phyloP scores from a whole-genome alignment of 306 rosid genomes.

The Corylus americana region DNA sequence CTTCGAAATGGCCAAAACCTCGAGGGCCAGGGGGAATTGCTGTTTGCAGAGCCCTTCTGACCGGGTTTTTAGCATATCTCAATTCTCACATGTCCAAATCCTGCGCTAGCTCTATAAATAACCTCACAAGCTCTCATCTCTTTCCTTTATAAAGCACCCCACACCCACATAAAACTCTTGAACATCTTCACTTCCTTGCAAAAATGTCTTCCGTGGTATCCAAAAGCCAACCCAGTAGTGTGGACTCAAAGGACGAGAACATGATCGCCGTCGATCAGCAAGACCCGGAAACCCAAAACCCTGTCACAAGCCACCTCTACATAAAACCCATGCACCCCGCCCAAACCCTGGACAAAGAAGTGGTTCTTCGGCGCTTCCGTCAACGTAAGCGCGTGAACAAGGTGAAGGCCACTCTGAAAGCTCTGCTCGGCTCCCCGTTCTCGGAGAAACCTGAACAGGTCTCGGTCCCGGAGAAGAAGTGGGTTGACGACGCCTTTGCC shows the following conservation, averaged over 20 bases:
- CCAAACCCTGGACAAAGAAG: conserved; percentile 36
- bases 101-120: neutral
- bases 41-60: neutral
- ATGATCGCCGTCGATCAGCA: neutral
- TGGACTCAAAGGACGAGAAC: neutral
- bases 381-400: conserved; percentile 43
- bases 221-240: neutral
- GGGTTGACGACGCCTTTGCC: conserved; percentile 52
- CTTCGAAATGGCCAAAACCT: neutral
- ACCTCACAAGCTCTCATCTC: neutral
- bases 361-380: conserved; percentile 40
- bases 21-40: neutral
- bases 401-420: conserved; percentile 22
- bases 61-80: no score
- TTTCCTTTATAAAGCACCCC: neutral
- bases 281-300: neutral
- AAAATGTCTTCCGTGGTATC: conserved; percentile 8
- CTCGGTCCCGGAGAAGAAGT: conserved; percentile 25
- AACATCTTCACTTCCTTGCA: neutral
- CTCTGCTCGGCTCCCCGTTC: conserved; percentile 29
- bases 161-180: neutral
- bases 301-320: conserved; percentile 31
- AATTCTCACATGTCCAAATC: neutral
- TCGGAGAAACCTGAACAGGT: neutral
- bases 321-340: conserved; percentile 31